phyloP scores from a whole-genome alignment of 257 asterid species.

The Catharanthus roseus region DNA sequence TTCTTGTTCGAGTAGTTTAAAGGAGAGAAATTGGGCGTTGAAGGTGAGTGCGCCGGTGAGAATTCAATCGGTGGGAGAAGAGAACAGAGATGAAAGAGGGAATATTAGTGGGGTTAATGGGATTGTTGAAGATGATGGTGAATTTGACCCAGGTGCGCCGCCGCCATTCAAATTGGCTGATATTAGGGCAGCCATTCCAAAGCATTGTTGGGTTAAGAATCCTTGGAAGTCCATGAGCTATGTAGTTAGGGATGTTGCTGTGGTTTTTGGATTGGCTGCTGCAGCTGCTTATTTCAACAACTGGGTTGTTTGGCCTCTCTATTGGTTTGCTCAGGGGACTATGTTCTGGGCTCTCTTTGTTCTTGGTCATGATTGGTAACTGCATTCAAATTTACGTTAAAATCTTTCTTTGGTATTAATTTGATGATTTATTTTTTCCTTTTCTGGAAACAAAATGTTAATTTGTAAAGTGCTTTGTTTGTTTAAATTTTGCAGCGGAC shows the following conservation, averaged over 20 bases:
- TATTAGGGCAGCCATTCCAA: constrained; percentile 78
- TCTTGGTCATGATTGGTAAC: constrained; percentile 96
- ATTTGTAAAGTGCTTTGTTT: background rate
- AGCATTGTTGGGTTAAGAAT: constrained; percentile 93
- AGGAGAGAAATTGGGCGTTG: constrained; percentile 55
- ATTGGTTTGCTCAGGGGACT: constrained; percentile 92
- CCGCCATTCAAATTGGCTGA: constrained; percentile 83
- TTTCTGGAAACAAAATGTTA: too few species aligned
- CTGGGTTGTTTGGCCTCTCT: constrained; percentile 90
- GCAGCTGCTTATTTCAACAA: constrained; percentile 73
- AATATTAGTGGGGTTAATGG: constrained; percentile 11
- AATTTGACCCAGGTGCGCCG: constrained; percentile 66
- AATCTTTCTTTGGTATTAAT: background rate
- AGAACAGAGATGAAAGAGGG: constrained; percentile 15
- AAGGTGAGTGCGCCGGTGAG: constrained; percentile 73
- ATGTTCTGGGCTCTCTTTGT: constrained; percentile 99
- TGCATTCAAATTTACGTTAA: background rate
- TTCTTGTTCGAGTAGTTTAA: constrained; percentile 18
- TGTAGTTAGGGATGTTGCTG: constrained; percentile 72
- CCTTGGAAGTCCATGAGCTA: constrained; percentile 88
- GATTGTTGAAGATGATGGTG: constrained; percentile 5
- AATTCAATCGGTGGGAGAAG: constrained; percentile 45
- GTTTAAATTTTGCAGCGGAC: constrained; percentile 61
- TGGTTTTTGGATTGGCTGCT: constrained; percentile 80
- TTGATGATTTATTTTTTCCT: background rate